phyloP scores from a whole-genome alignment of 495 filamentous ascomycete genomes.

The Tuber brumale region DNA sequence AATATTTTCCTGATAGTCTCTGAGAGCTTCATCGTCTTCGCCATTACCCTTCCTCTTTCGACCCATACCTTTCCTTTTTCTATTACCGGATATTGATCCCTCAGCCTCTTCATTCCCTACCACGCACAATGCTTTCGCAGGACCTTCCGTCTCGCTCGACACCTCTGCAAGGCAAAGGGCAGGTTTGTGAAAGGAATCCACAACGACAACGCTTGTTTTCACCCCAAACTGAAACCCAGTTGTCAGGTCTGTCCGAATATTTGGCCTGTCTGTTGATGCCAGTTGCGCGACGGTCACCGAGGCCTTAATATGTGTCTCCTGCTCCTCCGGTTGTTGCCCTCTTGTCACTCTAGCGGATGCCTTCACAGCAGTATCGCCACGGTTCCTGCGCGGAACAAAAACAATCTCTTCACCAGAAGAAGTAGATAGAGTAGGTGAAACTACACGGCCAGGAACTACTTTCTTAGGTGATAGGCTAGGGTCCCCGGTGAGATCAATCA shows the following conservation, averaged over 20 bases:
- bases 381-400: slow-evolving; percentile 34
- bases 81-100: slow-evolving; percentile 27
- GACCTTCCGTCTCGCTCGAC: neutral
- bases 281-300: neutral
- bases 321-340: neutral
- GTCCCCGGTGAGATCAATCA: slow-evolving; percentile 23
- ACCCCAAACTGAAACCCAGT: neutral
- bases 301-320: neutral
- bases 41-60: slow-evolving; percentile 36
- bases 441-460: slow-evolving; percentile 2
- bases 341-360: neutral
- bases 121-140: neutral
- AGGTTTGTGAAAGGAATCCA: neutral
- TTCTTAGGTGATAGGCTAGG: slow-evolving; percentile 11
- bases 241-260: neutral
- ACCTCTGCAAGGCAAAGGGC: neutral
- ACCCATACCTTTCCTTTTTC: slow-evolving; percentile 22
- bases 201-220: neutral
- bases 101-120: neutral
- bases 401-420: slow-evolving; percentile 36
- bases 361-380: neutral
- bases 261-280: neutral
- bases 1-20: slow-evolving; percentile 75
- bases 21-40: slow-evolving; percentile 52
- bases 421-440: slow-evolving; percentile 14